Evolutionary conservation across 2,329 filamentous ascomycete species (phyloP).

Genomic region (Aspergillus melleus): DNA sequence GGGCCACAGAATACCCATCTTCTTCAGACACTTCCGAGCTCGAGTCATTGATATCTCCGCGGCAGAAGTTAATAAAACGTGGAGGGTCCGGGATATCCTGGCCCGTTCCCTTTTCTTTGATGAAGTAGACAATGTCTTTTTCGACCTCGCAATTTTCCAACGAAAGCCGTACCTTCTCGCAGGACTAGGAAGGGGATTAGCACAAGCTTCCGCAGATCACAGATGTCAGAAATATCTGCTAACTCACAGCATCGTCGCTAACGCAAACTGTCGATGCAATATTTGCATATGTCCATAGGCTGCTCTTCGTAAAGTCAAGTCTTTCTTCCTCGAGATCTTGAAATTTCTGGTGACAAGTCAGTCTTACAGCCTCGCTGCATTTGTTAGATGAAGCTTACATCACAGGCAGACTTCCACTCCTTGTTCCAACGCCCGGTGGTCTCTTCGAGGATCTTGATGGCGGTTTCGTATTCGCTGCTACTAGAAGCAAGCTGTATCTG

Average conservation of each 20-base stretch:
- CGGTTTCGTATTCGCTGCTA: conserved; percentile 89
- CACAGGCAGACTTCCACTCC: conserved; percentile 96
- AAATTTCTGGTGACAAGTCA: conserved; percentile 68
- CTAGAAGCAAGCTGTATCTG: conserved; percentile 91
- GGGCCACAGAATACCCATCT: conserved; percentile 94
- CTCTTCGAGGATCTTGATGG: conserved; percentile 90
- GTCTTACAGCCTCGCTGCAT: conserved; percentile 1
- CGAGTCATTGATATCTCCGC: conserved; percentile 73
- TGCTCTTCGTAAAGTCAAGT: conserved; percentile 95
- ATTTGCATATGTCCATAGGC: conserved; percentile 96
- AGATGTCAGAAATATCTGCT: background rate
- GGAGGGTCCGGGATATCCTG: conserved; percentile 97
- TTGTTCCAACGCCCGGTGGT: conserved; percentile 95
- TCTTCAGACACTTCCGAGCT: conserved; percentile 83
- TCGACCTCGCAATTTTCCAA: conserved; percentile 96
- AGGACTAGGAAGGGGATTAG: conserved; percentile 56
- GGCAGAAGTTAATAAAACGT: conserved; percentile 98
- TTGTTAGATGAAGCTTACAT: conserved; percentile 46
- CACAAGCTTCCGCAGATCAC: background rate
- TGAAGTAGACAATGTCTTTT: conserved; percentile 88
- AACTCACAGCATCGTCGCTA: conserved; percentile 74
- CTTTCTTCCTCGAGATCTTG: conserved; percentile 98
- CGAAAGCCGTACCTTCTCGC: conserved; percentile 91
- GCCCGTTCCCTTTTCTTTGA: conserved; percentile 83
- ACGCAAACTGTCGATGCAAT: conserved; percentile 97